phyloP scores from a whole-genome alignment of 306 rosid genomes.

The Nissolia schottii region DNA sequence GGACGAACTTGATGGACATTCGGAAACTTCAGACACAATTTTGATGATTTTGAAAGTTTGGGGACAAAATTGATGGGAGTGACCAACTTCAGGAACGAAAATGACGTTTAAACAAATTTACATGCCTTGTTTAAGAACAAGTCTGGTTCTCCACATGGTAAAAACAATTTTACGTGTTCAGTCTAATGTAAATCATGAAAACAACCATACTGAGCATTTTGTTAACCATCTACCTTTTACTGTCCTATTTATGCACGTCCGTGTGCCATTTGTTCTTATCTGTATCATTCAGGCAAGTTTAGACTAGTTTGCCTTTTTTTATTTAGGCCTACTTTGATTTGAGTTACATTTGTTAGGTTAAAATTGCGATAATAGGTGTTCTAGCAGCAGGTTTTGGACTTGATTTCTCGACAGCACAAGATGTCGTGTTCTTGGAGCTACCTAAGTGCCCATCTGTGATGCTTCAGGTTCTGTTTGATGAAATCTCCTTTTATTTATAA shows the following conservation, averaged over 20 bases:
- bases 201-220: neutral
- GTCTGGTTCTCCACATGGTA: neutral
- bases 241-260: neutral
- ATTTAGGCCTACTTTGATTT: constrained; percentile 11
- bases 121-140: constrained; percentile 2
- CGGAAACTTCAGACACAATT: no score
- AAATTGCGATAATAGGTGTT: constrained; percentile 83
- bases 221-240: constrained; percentile 5
- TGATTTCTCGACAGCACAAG: constrained; percentile 86
- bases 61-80: no score
- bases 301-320: neutral
- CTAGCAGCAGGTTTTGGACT: constrained; percentile 95
- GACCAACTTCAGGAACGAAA: no score
- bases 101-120: neutral
- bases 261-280: neutral
- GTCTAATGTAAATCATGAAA: neutral
- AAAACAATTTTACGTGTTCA: constrained; percentile 1
- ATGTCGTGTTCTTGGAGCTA: constrained; percentile 92
- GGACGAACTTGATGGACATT: no score
- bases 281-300: neutral
- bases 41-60: no score
- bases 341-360: constrained; percentile 52
- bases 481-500: neutral
- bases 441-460: constrained; percentile 74
- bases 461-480: constrained; percentile 70